Evolutionary conservation across 768 basidiomycete species (phyloP).

Genomic region (Trametes cingulata): DNA sequence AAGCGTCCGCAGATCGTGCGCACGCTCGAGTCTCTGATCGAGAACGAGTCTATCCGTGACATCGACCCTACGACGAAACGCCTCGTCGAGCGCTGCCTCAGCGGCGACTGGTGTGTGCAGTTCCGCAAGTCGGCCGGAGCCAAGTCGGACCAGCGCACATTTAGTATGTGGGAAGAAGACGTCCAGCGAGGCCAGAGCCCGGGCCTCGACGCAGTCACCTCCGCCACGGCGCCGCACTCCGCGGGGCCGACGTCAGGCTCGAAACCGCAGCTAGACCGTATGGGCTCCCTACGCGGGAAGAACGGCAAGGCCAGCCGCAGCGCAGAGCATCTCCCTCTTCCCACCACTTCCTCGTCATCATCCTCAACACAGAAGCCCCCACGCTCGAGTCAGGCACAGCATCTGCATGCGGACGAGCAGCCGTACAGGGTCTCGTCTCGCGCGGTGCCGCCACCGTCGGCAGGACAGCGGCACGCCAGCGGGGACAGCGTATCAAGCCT

Average conservation of each 20-base stretch:
- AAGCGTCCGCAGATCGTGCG: slow-evolving; percentile 90
- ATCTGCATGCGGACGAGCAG: background rate
- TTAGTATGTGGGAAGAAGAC: slow-evolving; percentile 30
- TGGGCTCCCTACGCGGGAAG: slow-evolving; percentile 30
- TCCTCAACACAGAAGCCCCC: slow-evolving; percentile 26
- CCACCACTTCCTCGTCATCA: slow-evolving; percentile 40
- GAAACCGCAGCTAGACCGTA: slow-evolving; percentile 36
- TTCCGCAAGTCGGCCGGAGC: slow-evolving; percentile 44
- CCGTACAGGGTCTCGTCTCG: slow-evolving; percentile 9
- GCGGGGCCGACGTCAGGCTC: background rate
- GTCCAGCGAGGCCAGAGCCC: slow-evolving; percentile 42
- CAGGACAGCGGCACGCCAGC: slow-evolving; percentile 26
- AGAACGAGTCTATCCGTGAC: slow-evolving; percentile 76
- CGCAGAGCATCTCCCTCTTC: slow-evolving; percentile 55
- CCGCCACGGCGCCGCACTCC: slow-evolving; percentile 36
- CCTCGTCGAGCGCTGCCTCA: slow-evolving; percentile 88
- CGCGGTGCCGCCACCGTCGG: background rate
- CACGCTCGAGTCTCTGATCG: slow-evolving; percentile 74
- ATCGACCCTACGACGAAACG: slow-evolving; percentile 86
- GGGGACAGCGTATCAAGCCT: slow-evolving; percentile 36
- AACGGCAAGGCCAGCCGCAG: slow-evolving; percentile 68
- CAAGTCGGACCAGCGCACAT: slow-evolving; percentile 25
- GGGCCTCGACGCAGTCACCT: slow-evolving; percentile 43
- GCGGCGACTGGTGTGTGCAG: slow-evolving; percentile 84
- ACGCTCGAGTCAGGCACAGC: slow-evolving; percentile 23